Base-by-base conservation (phyloP, 176 grass and related monocot species). In the Raddia guianensis region DNA sequence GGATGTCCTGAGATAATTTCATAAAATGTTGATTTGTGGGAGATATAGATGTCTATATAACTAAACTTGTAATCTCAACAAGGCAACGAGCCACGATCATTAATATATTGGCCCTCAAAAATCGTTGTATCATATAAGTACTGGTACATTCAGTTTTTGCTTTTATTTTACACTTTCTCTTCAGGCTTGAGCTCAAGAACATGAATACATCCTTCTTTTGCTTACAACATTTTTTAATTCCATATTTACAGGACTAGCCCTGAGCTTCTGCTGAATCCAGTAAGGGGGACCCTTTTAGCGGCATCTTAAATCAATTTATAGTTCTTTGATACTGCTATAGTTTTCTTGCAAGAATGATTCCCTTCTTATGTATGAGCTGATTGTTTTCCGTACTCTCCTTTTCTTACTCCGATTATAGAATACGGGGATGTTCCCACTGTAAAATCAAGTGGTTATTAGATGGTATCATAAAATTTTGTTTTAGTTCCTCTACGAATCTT, bases 211-310 rank as follows among this genome's bases (percentile, higher is more conserved):
- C 6, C 15, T 12, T 53, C 63, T 71, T 74, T 51, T 12, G 0
- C 61, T 68, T n/a, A 80, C 51, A 64, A 82, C 27, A 43, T 66
- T 66, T 76, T 91, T 72, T 67, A 82, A 50, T 75, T 80, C 60
- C 75, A 84, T 87, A 5, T 64, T 89, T 76, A 66, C 84, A 94
- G 92, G 86, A 94, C 88, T 57, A 95, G 90, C 85, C 75, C 90
- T 72, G 92, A 95, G 65, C 92, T 95, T 75, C 55, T 98, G 32
- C 56, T 98, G 57, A 98, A 95, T 74, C 88, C 91, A 14, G 90
- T 98, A 91, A 91, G 81, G 1, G 27, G 32, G 8, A 33, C 37
- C 73, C 71, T n/a, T 70, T 68, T 83, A 48, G 5, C 40, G 82
- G 10, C 32, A 81, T 76, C 63, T 76, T 44, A 66, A 75, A 44